Evolutionary conservation across 305 asterid species (phyloP), one percentile per base, ranked within the genome.

Genomic region (Fraxinus latifolia): DNA sequence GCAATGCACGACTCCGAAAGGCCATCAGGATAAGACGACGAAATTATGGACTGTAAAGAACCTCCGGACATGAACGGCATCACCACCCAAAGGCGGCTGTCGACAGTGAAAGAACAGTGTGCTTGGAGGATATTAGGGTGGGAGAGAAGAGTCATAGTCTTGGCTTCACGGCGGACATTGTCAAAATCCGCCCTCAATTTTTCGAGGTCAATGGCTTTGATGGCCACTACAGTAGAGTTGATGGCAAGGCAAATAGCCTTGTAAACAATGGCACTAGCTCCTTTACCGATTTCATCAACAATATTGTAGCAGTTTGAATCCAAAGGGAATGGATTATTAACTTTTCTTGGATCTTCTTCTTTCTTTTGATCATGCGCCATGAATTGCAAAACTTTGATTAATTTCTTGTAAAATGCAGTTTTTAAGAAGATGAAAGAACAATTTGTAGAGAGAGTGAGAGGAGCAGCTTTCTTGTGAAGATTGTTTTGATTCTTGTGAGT

Each of bases 61-160:
- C 98, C 98, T 2, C 90, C 90, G 4, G 97, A 92, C 96, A 93
- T 92, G 91, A 93, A 94, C 1, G 97, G 97, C 97, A 94, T 94
- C 53, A 94, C 93, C 68, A 94, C 97, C 98, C 98, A 94, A 4
- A 94, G 94, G 33, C 75, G 84, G 85, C 83, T 86, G 58, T 87
- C 87, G 0, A 92, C 98, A 0, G 96, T 89, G 90, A 94, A 94
- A 75, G 93, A 89, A 75, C 98, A 92, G 77, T 94, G 96, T 27
- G 97, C 97, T 42, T 81, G 82, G 83, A 94, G 95, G 84, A 94
- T 92, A 78, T 92, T 94, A 2, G 95, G 98, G 83, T 94, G 98
- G 82, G 87, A 82, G 71, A 94, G 93, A 29, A 92, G 94, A 11
- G 92, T 85, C 88, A 92, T 88, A 0, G 85, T 89, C 85, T 94